Evolutionary conservation across 306 rosid genomes (phyloP).

Genomic region (Styphnolobium japonicum): DNA sequence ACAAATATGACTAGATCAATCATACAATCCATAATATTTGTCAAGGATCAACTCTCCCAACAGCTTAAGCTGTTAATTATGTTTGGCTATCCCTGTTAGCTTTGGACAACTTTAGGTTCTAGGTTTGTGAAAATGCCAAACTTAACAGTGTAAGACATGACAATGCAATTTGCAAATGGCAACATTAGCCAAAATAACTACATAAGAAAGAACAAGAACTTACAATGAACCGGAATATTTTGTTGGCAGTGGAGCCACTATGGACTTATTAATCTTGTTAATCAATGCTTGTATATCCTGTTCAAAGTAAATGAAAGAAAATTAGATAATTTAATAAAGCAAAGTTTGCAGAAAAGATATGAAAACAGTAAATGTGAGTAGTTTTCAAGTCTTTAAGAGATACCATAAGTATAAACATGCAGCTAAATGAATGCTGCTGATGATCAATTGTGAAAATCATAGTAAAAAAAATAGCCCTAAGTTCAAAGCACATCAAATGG

Average conservation of each 20-base stretch:
- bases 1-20: conserved; percentile 30
- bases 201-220: conserved; percentile 33
- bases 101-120: conserved; percentile 7
- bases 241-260: conserved; percentile 96
- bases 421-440: neutral
- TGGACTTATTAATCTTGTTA: conserved; percentile 88
- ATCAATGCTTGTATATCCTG: conserved; percentile 99
- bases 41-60: too few species aligned
- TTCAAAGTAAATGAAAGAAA: conserved; percentile 39
- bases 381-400: conserved; percentile 1
- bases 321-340: neutral
- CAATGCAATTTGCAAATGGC: conserved; percentile 9
- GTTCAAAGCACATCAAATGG: conserved; percentile 6
- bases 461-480: neutral
- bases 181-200: conserved; percentile 19
- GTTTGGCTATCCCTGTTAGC: neutral
- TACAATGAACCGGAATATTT: conserved; percentile 92
- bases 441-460: neutral
- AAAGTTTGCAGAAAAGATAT: conserved; percentile 6
- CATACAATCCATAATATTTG: neutral
- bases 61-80: too few species aligned
- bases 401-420: neutral
- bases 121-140: conserved; percentile 2
- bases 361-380: neutral
- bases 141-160: neutral